Evolutionary conservation across 768 basidiomycete genomes (phyloP).

Genomic region (Auriscalpium vulgare): DNA sequence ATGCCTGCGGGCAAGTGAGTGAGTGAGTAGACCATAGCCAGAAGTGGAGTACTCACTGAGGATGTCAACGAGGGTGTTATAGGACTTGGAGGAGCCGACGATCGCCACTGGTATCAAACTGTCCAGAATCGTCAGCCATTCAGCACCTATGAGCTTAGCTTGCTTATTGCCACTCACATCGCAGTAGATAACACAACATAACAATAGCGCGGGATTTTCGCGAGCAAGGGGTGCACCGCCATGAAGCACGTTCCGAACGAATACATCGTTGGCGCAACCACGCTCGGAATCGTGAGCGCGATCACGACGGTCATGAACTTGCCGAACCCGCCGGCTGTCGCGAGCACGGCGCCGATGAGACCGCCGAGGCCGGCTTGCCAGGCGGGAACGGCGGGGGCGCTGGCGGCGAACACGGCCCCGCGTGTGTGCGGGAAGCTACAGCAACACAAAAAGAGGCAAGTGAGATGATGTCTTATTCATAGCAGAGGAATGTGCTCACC

Average conservation of each 20-base stretch:
- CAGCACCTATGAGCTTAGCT: neutral
- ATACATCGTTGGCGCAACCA: constrained; percentile 54
- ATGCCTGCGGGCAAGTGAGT: constrained; percentile 24
- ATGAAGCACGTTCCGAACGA: constrained; percentile 41
- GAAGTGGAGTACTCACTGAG: constrained; percentile 22
- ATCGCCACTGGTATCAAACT: constrained; percentile 41
- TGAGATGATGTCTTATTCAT: no score
- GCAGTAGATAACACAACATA: constrained; percentile 36
- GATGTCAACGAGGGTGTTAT: constrained; percentile 35
- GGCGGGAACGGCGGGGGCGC: constrained; percentile 27
- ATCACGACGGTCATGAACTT: constrained; percentile 42
- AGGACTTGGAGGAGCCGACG: constrained; percentile 36
- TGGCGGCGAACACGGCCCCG: constrained; percentile 39
- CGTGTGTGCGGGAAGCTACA: constrained; percentile 33
- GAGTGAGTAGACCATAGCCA: neutral
- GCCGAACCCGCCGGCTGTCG: constrained; percentile 35
- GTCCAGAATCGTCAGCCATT: neutral
- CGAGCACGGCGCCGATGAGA: constrained; percentile 31
- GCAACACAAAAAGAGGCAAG: neutral
- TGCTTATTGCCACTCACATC: constrained; percentile 25
- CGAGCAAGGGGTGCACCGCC: constrained; percentile 27
- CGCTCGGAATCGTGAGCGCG: constrained; percentile 45
- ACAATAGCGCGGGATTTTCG: constrained; percentile 38
- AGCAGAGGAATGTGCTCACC: constrained; percentile 19
- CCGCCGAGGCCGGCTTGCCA: constrained; percentile 40